Percentiles rank a stretch among this genome's conserved stretches.
Conservation (phyloP, 1,139 yeast genomes). For the Tardiomyces depauwii region DNA sequence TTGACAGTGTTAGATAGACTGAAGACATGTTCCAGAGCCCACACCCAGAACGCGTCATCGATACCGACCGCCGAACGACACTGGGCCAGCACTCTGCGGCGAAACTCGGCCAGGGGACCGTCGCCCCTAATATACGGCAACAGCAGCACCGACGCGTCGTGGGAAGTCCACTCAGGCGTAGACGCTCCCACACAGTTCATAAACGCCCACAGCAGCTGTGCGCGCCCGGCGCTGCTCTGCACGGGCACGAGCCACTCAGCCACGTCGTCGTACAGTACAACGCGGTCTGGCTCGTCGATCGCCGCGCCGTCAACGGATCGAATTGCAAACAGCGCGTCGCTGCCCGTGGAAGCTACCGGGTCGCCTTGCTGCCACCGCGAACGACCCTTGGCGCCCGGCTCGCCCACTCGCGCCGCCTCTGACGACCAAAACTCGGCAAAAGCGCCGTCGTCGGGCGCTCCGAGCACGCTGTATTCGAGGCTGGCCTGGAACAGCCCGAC, state of each 20-base stretch:
- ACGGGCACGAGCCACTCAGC: constrained; percentile 1
- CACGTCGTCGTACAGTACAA: constrained; percentile 8
- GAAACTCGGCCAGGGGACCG: background rate
- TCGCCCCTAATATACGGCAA: constrained; percentile 1
- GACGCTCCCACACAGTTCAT: background rate
- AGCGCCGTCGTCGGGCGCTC: background rate
- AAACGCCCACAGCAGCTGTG: background rate
- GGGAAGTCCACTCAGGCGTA: background rate
- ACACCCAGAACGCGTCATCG: constrained; percentile 3
- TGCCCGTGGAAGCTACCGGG: background rate
- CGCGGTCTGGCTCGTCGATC: constrained; percentile 1
- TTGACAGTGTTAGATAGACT: background rate
- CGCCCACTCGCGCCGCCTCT: constrained; percentile 14
- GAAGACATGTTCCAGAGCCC: constrained; percentile 6
- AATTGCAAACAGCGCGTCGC: background rate
- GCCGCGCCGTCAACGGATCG: constrained; percentile 1
- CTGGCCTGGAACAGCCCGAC: constrained; percentile 11
- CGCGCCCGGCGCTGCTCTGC: constrained; percentile 4
- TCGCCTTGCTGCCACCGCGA: constrained; percentile 1
- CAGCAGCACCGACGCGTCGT: constrained; percentile 4
- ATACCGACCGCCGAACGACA: background rate
- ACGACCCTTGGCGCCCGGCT: constrained; percentile 11
- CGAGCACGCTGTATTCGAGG: constrained; percentile 10
- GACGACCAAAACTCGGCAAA: constrained; percentile 12
- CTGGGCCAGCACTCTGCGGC: background rate